These are phyloP conservation scores for Xylaria sp. DNA, from an alignment of 2,329 filamentous ascomycete genomes.

Conservation along the genomic window DNA sequence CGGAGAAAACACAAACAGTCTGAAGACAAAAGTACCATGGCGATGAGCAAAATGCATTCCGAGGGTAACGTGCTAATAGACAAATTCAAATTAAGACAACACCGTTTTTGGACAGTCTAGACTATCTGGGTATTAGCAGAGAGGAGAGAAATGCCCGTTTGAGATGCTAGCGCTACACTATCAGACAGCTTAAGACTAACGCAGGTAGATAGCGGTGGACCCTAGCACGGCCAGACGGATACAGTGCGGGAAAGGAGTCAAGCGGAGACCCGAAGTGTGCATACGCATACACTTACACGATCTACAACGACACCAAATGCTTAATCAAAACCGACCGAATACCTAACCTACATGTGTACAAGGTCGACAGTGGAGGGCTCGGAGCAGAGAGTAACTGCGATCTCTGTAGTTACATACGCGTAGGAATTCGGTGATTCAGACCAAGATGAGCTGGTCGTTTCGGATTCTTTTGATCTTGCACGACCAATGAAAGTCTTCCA, in stretches of 20 bases:
- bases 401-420: neutral
- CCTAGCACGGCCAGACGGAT: neutral
- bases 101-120: neutral
- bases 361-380: neutral
- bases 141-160: slow-evolving; percentile 1
- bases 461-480: slow-evolving; percentile 19
- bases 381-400: neutral
- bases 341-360: neutral
- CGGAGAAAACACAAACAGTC: neutral
- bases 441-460: neutral
- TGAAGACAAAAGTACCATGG: neutral
- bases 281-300: slow-evolving; percentile 17
- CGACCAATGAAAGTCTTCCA: slow-evolving; percentile 15
- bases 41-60: slow-evolving; percentile 1
- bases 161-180: neutral
- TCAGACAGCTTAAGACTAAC: too few relatives aligned
- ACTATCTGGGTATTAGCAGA: neutral
- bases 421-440: slow-evolving; percentile 14
- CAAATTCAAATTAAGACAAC: neutral
- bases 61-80: neutral
- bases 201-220: slow-evolving; percentile 4
- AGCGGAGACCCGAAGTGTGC: slow-evolving; percentile 25
- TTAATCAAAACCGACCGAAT: neutral
- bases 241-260: slow-evolving; percentile 17
- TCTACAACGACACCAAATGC: neutral